These are phyloP conservation scores for Limonomyces culmigenus DNA, from an alignment of 1,284 basidiomycete species.

Conservation along the genomic window DNA sequence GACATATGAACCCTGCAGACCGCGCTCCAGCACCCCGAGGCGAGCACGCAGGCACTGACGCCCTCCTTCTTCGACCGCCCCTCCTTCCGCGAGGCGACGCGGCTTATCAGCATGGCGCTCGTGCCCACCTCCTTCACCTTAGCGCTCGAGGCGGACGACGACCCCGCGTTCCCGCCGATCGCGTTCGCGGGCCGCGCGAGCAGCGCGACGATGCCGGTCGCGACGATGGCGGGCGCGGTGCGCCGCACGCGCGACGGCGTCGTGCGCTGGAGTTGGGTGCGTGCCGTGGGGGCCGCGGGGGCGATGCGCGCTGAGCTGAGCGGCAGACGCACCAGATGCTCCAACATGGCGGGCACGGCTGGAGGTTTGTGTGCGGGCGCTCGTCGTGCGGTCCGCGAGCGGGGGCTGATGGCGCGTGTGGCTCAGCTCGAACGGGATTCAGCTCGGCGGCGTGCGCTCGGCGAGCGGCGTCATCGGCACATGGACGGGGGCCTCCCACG, in stretches of 20 bases:
- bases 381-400: too few species aligned
- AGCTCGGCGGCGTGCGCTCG: background rate
- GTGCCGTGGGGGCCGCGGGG: background rate
- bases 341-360: background rate
- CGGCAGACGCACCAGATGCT: background rate
- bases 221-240: too few species aligned
- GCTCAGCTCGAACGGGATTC: background rate
- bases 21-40: too few species aligned
- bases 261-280: background rate
- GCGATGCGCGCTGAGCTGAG: background rate
- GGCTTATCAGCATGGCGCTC: background rate
- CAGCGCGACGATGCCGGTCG: too few species aligned
- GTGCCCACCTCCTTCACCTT: background rate
- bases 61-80: background rate
- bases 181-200: too few species aligned
- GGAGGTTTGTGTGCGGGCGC: too few species aligned
- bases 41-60: too few species aligned
- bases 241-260: background rate
- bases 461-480: background rate
- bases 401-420: too few species aligned
- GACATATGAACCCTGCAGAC: background rate
- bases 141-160: too few species aligned
- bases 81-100: background rate
- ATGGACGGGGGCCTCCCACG: background rate
- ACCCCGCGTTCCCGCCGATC: too few species aligned